Conservation (phyloP, 2,329 filamentous ascomycete species). For the Fusarium tanahbumbuense region DNA sequence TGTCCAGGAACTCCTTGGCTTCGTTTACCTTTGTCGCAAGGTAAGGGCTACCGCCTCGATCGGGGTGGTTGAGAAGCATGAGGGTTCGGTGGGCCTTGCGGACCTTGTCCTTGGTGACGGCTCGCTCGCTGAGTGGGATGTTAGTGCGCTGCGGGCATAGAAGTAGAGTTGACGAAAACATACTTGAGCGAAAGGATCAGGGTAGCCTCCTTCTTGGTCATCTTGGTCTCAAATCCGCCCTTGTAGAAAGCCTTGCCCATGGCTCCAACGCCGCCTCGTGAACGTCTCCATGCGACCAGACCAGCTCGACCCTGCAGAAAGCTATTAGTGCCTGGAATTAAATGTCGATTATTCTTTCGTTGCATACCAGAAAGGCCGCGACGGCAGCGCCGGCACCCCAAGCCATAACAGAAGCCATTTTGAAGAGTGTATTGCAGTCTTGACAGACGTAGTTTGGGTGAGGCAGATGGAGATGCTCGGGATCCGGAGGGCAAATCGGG, state of each 20-base stretch:
- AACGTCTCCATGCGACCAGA: conserved; percentile 87
- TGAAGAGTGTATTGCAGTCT: conserved; percentile 1
- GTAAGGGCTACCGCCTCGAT: conserved; percentile 96
- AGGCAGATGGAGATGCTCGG: conserved; percentile 22
- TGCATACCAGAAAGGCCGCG: conserved; percentile 63
- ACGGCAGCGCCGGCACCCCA: conserved; percentile 62
- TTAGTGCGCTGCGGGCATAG: conserved; percentile 3
- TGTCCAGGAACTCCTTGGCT: conserved; percentile 95
- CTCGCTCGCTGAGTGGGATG: conserved; percentile 74
- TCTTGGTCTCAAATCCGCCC: conserved; percentile 95
- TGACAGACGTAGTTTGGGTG: conserved; percentile 17
- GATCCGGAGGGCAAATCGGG: conserved; percentile 32
- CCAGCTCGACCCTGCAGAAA: conserved; percentile 83
- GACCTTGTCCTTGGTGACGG: conserved; percentile 89
- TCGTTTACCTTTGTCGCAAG: conserved; percentile 98
- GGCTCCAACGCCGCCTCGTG: conserved; percentile 79
- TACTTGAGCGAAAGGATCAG: conserved; percentile 93
- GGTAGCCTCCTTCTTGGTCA: conserved; percentile 91
- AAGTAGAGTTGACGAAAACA: conserved; percentile 23
- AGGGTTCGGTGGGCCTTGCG: conserved; percentile 94
- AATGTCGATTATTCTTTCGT: neutral
- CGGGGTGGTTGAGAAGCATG: conserved; percentile 98
- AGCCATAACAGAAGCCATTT: conserved; percentile 60
- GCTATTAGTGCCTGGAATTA: conserved; percentile 14
- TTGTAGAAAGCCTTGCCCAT: conserved; percentile 96